A percentile compares a stretch with the other conserved stretches of the same genome.
Conservation (phyloP, 1,139 yeast species). For the Yamadazyma sp. region DNA sequence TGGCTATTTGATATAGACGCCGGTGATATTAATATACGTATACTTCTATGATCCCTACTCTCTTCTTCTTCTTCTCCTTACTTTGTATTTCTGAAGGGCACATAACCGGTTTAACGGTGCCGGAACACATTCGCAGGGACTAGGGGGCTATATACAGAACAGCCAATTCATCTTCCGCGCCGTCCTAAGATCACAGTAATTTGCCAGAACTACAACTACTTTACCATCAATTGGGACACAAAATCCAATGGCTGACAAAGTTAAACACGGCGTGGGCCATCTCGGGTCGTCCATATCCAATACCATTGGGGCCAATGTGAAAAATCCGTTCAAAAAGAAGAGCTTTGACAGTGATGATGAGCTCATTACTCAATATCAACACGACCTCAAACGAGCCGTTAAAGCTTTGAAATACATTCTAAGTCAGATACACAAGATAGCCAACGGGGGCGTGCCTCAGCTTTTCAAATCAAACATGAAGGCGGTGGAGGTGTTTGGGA, state of each 20-base stretch:
- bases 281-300: constrained; percentile 11
- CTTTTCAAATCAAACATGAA: constrained; percentile 35
- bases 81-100: too few species aligned
- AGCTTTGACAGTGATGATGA: constrained; percentile 42
- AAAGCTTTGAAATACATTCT: constrained; percentile 45
- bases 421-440: constrained; percentile 35
- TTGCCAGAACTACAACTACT: background rate
- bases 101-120: too few species aligned
- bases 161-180: background rate
- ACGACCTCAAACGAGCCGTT: constrained; percentile 41
- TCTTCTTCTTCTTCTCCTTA: too few species aligned
- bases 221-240: too few species aligned
- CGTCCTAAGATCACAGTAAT: background rate
- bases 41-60: too few species aligned
- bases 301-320: constrained; percentile 11
- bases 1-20: too few species aligned
- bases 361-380: constrained; percentile 40
- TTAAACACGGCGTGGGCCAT: constrained; percentile 12
- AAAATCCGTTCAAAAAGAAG: constrained; percentile 17
- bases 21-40: too few species aligned
- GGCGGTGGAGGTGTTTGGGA: constrained; percentile 31
- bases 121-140: too few species aligned
- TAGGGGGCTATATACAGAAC: too few species aligned
- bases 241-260: constrained; percentile 8
- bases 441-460: constrained; percentile 33